These are phyloP conservation scores for Austroboletus eburneus DNA, from an alignment of 768 basidiomycete species.

Conservation along the genomic window DNA sequence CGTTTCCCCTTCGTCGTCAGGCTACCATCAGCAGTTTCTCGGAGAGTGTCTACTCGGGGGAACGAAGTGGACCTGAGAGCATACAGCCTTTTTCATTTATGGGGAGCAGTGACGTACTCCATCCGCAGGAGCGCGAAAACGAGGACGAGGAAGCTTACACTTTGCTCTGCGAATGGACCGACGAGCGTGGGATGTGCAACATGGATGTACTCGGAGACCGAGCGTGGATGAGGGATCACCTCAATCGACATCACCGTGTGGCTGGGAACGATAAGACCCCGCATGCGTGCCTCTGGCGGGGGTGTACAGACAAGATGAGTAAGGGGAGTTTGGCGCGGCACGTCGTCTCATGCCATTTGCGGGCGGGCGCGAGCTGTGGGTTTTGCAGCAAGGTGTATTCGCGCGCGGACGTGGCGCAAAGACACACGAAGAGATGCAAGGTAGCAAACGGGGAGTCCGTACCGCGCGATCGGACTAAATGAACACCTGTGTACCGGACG, in stretches of 20 bases:
- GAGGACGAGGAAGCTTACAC: conserved; percentile 7
- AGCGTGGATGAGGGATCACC: conserved; percentile 24
- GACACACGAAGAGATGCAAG: conserved; percentile 27
- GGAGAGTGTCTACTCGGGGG: not conserved
- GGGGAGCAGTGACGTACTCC: not conserved
- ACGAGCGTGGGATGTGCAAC: conserved; percentile 17
- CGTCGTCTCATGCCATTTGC: conserved; percentile 20
- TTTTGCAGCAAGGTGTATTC: conserved; percentile 26
- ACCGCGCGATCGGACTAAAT: conserved; percentile 1
- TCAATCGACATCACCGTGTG: conserved; percentile 16
- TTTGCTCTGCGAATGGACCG: conserved; percentile 21
- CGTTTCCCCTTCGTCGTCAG: not conserved
- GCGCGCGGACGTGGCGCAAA: conserved; percentile 22
- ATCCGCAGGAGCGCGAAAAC: not conserved
- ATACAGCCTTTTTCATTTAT: not conserved
- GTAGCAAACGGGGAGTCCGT: conserved; percentile 11
- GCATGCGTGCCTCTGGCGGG: conserved; percentile 19
- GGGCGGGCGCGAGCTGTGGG: conserved; percentile 16
- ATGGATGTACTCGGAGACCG: conserved; percentile 15
- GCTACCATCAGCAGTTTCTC: no score
- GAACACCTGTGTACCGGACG: no score
- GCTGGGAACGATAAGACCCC: conserved; percentile 16
- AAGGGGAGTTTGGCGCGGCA: conserved; percentile 26
- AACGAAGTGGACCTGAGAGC: not conserved
- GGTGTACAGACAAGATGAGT: conserved; percentile 23